These are phyloP conservation scores for Ophiostoma himal-ulmi DNA, from an alignment of 2,329 filamentous ascomycete species.

Conservation along the genomic window DNA sequence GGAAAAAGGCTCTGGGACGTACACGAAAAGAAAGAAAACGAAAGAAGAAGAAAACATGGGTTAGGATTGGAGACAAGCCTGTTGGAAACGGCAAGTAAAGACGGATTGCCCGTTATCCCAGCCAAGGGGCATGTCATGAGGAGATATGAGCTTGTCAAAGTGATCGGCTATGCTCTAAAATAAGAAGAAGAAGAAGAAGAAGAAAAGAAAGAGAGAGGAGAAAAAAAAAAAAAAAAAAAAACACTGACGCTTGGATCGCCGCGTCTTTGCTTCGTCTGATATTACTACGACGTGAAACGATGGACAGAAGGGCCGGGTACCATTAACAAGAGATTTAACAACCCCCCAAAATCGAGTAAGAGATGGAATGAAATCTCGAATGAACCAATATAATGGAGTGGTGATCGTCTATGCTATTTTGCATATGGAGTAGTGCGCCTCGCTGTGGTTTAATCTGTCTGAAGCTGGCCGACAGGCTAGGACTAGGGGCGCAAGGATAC, in stretches of 20 bases:
- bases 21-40: background rate
- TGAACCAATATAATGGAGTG: background rate
- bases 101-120: background rate
- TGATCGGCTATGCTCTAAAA: background rate
- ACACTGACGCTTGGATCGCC: slow-evolving; percentile 6
- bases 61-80: background rate
- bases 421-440: slow-evolving; percentile 4
- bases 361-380: background rate
- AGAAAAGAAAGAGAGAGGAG: too few species aligned
- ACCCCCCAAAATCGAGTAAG: background rate
- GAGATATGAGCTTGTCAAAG: slow-evolving; percentile 1
- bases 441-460: background rate
- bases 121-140: background rate
- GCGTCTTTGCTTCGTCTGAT: slow-evolving; percentile 10
- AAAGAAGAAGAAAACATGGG: background rate
- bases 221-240: background rate
- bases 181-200: background rate
- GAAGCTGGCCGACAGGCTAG: background rate
- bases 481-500: slow-evolving; percentile 11
- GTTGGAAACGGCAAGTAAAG: background rate
- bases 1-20: background rate
- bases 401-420: slow-evolving; percentile 5
- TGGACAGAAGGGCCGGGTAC: slow-evolving; percentile 6
- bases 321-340: background rate
- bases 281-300: slow-evolving; percentile 9